These are phyloP conservation scores for Pleurotus citrinopileatus DNA, from an alignment of 768 basidiomycete genomes.

Conservation along the genomic window DNA sequence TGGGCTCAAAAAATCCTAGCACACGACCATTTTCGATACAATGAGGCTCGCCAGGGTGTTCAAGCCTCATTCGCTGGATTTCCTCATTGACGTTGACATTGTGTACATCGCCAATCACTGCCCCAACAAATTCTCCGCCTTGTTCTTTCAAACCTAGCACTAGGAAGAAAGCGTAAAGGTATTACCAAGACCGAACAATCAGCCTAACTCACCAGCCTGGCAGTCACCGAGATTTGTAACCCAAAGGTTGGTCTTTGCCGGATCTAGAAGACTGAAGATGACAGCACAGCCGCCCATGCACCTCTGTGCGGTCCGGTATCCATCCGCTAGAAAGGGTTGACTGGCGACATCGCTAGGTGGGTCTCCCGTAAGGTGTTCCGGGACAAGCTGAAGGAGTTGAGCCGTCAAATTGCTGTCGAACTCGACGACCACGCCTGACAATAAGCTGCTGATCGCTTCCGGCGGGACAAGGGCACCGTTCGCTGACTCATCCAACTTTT, in stretches of 20 bases:
- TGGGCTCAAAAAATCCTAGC: conserved; percentile 55
- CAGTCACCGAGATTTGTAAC: conserved; percentile 49
- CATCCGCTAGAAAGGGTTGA: not conserved
- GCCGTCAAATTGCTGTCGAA: conserved; percentile 42
- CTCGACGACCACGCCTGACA: conserved; percentile 33
- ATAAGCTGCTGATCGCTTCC: conserved; percentile 32
- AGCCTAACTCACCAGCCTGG: conserved; percentile 9
- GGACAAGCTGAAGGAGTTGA: conserved; percentile 42
- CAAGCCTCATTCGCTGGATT: conserved; percentile 39
- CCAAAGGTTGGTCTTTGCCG: conserved; percentile 49
- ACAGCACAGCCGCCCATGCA: conserved; percentile 56
- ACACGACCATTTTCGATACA: conserved; percentile 42
- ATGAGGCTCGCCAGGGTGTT: conserved; percentile 51
- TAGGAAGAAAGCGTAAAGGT: conserved; percentile 11
- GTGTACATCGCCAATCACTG: conserved; percentile 41
- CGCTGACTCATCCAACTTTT: conserved; percentile 13
- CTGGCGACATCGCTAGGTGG: conserved; percentile 11
- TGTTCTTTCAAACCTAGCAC: conserved; percentile 33
- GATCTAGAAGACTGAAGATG: conserved; percentile 52
- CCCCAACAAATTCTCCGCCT: conserved; percentile 37
- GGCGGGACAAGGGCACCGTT: conserved; percentile 28
- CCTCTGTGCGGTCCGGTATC: conserved; percentile 16
- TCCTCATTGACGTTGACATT: conserved; percentile 39
- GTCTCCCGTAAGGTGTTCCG: conserved; percentile 22
- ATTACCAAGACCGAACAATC: not conserved